Conservation (phyloP, 371 early-diverging fungal species). For the Rhizomucor pusillus region DNA sequence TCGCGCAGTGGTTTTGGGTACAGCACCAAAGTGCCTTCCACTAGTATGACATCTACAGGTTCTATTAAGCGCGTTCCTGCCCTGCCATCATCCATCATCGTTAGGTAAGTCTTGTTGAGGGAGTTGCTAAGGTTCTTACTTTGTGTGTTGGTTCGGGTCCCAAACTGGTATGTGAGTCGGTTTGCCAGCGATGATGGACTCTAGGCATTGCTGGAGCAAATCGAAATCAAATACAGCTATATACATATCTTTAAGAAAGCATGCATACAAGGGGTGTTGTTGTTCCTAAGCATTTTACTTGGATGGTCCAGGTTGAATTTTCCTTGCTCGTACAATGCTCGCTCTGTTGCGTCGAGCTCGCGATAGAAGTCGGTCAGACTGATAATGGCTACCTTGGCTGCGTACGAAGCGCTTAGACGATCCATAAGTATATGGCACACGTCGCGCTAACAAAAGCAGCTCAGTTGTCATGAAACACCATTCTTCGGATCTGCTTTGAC, state of each 20-base stretch:
- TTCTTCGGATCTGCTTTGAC: not conserved
- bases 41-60: conserved; percentile 56
- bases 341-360: conserved; percentile 44
- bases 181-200: conserved; percentile 41
- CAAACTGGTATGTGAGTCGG: conserved; percentile 50
- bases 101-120: no score
- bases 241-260: not conserved
- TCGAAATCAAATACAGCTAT: conserved; percentile 61
- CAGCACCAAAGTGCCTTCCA: conserved; percentile 62
- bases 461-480: no score
- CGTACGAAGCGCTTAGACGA: conserved; percentile 23
- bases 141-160: conserved; percentile 41
- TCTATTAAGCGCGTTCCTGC: conserved; percentile 27
- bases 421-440: conserved; percentile 25
- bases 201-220: conserved; percentile 41
- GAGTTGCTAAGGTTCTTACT: no score
- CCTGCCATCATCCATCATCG: conserved; percentile 9
- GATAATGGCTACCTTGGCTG: conserved; percentile 36
- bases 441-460: conserved; percentile 11
- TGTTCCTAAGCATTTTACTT: conserved; percentile 19
- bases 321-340: conserved; percentile 37
- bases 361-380: conserved; percentile 60
- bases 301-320: conserved; percentile 53
- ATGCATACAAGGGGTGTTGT: not conserved
- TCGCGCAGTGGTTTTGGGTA: conserved; percentile 55